Base-by-base conservation (phyloP, 1,284 basidiomycete genomes). In the Tylopilus orsonianus region DNA sequence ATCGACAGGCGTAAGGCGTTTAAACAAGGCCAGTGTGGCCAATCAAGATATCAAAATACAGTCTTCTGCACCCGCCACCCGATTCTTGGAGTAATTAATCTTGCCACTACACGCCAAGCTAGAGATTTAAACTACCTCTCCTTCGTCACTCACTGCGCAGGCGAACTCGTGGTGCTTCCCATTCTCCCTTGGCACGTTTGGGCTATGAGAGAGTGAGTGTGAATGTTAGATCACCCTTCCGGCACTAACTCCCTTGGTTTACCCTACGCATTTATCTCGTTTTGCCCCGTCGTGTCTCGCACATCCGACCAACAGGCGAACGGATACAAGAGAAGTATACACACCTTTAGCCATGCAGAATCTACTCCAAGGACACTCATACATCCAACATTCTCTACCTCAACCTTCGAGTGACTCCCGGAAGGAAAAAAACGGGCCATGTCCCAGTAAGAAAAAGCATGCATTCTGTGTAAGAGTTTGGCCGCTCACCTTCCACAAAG, bases 391-490 rank as follows among this genome's bases (percentile, higher is more conserved):
- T 22, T 8, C 42, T 6, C 16, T 39, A 5, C 13, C 24, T n/a
- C n/a, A 16, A 42, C 44, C 12, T 26, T 39, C 2, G 2, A n/a
- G 24, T 6, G 37, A 40, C 24, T 8, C 24, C 16, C 6, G 20
- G 5, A 19, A 8, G 10, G 19, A 30, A 34, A 4, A 39, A 29
- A 43, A 37, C 9, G 46, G 23, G 12, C 6, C 23, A 13, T 39
- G n/a, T 9, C 7, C 16, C 33, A 56, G 57, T 62, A 62, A n/a
- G 12, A 5, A 8, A 18, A 10, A 0, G 12, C 10, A 19, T 35
- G 4, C 12, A 14, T 13, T 16, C 33, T 19, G 19, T 22, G 5
- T 2, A 34, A 12, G 8, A 27, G 0, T 22, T 30, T 4, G n/a
- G 27, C 26, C 32, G 13, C 48, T 56, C 35, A 62, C 41, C 5